Evolutionary conservation across 2,329 filamentous ascomycete species (phyloP), one percentile per base, ranked within the genome.

Genomic region (Trichophaea hybrida): DNA sequence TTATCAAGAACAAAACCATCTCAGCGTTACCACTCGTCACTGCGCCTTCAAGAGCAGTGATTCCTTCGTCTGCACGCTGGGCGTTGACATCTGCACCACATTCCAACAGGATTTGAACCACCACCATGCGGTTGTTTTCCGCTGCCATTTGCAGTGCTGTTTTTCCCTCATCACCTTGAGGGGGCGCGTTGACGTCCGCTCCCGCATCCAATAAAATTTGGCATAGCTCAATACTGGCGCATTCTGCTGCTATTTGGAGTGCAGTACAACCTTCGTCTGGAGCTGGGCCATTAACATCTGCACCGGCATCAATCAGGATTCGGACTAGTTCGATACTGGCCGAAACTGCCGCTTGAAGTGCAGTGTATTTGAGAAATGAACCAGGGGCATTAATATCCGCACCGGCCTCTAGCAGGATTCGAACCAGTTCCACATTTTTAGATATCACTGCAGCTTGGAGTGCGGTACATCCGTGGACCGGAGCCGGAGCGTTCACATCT

Each of bases 61-160:
- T 32, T 7, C 61, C 59, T 8, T 44, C 31, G 12, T 35, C 43
- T 55, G 34, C 4, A 6, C 1, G 57, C 40, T 55, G 24, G 24
- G 24, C 52, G 43, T 60, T 56, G 33, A 61, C 51, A 15, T 66
- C 58, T 4, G 61, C 65, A 7, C 64, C 65, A n/a, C 60, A 58
- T 4, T 64, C 59, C 4, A 67, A 55, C n/a, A 67, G 58, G 8
- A 62, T 56, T 32, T 57, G 57, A 3, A 66, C 59, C 38, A 66
- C 50, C 4, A 60, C 62, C 7, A 59, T 54, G 32, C 60, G 57
- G 8, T 64, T 65, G n/a, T 52, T 54, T 2, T 48, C 48, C 24
- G 62, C 61, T 13, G 66, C 64, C 17, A 57, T 43, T 43, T 66
- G 65, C 5, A 67, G 37, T 7, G 66, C 64, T 8, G 48, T 66